A percentile compares a stretch with the other conserved stretches of the same genome.
Evolutionary conservation across 2,329 filamentous ascomycete species (phyloP).

Genomic region (Xylaria arbuscula): DNA sequence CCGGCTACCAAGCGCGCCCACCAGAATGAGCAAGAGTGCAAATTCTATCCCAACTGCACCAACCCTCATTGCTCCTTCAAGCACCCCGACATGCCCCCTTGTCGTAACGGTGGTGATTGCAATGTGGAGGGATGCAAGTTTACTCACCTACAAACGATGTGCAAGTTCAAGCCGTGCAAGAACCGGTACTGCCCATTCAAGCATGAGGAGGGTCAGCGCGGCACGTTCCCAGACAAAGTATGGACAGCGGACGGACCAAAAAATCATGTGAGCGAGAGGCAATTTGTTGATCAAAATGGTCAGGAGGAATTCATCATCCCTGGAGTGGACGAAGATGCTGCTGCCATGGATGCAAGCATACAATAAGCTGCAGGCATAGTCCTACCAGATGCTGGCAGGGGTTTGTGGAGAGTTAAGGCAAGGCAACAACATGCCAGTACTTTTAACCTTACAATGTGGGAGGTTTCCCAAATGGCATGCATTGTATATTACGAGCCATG

Average conservation of each 20-base stretch:
- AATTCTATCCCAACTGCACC: constrained; percentile 90
- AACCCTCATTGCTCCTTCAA: constrained; percentile 89
- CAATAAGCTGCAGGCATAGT: constrained; percentile 24
- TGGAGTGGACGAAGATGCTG: constrained; percentile 52
- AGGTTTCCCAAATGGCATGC: constrained; percentile 28
- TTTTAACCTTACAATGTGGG: constrained; percentile 8
- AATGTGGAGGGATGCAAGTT: constrained; percentile 86
- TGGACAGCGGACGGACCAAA: constrained; percentile 77
- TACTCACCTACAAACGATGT: constrained; percentile 84
- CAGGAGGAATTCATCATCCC: constrained; percentile 80
- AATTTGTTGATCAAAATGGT: constrained; percentile 79
- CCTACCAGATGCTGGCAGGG: neutral
- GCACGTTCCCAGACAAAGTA: constrained; percentile 86
- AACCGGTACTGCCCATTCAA: constrained; percentile 90
- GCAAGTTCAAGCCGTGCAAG: constrained; percentile 91
- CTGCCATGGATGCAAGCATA: constrained; percentile 39
- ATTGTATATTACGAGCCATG: constrained; percentile 40
- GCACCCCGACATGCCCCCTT: constrained; percentile 87
- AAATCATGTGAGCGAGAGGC: constrained; percentile 85
- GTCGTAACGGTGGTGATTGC: constrained; percentile 92
- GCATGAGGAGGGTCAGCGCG: constrained; percentile 90
- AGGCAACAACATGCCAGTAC: neutral
- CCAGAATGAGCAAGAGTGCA: constrained; percentile 87
- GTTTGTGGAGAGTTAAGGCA: constrained; percentile 8
- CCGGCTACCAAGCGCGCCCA: constrained; percentile 83